Conservation (phyloP, 331 rosid species). For the Telfairia occidentalis region DNA sequence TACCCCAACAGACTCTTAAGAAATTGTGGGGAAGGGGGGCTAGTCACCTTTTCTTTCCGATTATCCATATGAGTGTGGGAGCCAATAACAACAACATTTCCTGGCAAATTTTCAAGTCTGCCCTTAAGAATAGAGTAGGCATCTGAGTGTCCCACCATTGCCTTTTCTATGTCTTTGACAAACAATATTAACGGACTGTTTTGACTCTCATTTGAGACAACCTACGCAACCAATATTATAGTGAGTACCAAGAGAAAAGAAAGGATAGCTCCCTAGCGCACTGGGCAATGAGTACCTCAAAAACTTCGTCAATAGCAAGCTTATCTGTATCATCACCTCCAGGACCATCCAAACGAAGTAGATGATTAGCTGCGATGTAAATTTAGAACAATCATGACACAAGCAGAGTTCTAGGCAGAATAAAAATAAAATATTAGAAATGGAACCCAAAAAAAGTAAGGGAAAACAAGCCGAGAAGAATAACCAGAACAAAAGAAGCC, state of each 20-base stretch:
- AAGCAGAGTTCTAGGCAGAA: background rate
- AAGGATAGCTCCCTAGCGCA: slow-evolving; percentile 11
- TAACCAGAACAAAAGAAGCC: slow-evolving; percentile 92
- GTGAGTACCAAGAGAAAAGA: slow-evolving; percentile 9
- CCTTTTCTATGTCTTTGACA: slow-evolving; percentile 83
- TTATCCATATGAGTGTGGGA: slow-evolving; percentile 78
- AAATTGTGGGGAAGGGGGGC: slow-evolving; percentile 7
- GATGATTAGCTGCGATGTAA: slow-evolving; percentile 52
- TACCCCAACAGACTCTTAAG: background rate
- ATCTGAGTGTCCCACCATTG: slow-evolving; percentile 54
- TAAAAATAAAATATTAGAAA: slow-evolving; percentile 11
- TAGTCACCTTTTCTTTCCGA: slow-evolving; percentile 76
- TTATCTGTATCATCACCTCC: slow-evolving; percentile 76
- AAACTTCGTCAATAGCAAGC: slow-evolving; percentile 64
- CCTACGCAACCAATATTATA: slow-evolving; percentile 28
- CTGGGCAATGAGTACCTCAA: slow-evolving; percentile 49
- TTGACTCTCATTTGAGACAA: slow-evolving; percentile 56
- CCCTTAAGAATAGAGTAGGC: slow-evolving; percentile 40
- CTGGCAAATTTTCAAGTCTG: slow-evolving; percentile 65
- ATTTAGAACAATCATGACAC: slow-evolving; percentile 13
- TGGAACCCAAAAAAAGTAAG: background rate
- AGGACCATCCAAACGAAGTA: slow-evolving; percentile 53
- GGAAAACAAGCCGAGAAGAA: slow-evolving; percentile 16
- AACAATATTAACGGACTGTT: slow-evolving; percentile 56
- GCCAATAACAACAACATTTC: slow-evolving; percentile 72